A percentile compares a stretch with the other conserved stretches of the same genome.
phyloP scores from a whole-genome alignment of 2,329 filamentous ascomycete species.

The Colletotrichum sp. region DNA sequence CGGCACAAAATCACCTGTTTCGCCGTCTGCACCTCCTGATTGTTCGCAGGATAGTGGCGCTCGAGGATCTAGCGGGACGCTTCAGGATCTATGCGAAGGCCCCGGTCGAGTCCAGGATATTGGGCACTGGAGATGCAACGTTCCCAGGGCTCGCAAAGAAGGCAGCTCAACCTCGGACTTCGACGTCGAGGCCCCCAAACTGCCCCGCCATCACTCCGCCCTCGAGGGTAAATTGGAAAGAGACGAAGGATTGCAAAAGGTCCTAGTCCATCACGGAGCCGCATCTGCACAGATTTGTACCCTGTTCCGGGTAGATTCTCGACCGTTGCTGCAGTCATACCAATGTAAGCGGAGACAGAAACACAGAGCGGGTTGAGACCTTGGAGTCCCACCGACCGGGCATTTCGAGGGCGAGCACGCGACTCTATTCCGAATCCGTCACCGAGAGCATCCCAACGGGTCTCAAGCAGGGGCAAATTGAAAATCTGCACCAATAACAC shows the following conservation, averaged over 20 bases:
- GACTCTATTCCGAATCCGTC: constrained; percentile 5
- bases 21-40: not conserved
- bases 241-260: not conserved
- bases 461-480: not conserved
- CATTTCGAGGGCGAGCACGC: not conserved
- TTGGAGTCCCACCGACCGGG: not conserved
- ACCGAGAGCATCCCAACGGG: not conserved
- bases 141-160: not conserved
- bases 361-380: not conserved
- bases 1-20: not conserved
- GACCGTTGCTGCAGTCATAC: not conserved
- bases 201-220: not conserved
- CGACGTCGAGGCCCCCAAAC: not conserved
- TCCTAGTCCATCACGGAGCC: not conserved
- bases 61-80: not conserved
- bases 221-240: not conserved
- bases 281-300: not conserved
- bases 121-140: not conserved
- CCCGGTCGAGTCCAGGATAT: not conserved
- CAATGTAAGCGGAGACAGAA: not conserved
- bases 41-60: not conserved
- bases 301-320: not conserved
- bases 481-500: not conserved
- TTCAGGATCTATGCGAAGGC: not conserved
- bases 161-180: not conserved